Conservation (phyloP, 164 flowering plant species). For the Vitis rupestris region DNA sequence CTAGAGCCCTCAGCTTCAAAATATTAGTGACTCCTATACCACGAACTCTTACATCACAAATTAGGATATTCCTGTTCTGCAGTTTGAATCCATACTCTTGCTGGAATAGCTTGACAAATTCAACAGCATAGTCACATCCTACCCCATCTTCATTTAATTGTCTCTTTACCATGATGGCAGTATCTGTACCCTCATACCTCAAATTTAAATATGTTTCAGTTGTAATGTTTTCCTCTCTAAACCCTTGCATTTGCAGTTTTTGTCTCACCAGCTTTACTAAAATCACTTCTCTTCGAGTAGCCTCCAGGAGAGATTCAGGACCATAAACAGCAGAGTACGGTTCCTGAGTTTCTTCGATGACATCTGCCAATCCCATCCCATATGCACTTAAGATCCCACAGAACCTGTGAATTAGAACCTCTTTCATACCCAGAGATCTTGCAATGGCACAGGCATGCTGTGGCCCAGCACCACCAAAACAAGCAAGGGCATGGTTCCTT, state of each 20-base stretch:
- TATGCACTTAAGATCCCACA: conserved; percentile 99
- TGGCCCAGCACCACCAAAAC: conserved; percentile 99
- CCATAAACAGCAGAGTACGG: conserved; percentile 87
- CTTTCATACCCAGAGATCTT: conserved; percentile 87
- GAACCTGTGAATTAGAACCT: conserved; percentile 82
- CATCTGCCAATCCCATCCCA: conserved; percentile 99
- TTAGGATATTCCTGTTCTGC: conserved; percentile 71
- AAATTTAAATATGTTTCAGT: conserved; percentile 76
- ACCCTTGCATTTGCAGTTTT: conserved; percentile 76
- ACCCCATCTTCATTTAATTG: conserved; percentile 30
- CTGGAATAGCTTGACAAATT: conserved; percentile 78
- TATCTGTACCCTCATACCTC: conserved; percentile 96
- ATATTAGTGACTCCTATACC: conserved; percentile 89
- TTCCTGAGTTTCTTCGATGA: conserved; percentile 90
- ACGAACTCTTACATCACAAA: conserved; percentile 92
- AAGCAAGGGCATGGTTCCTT: conserved; percentile 89
- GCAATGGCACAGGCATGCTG: conserved; percentile 99
- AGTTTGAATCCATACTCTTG: conserved; percentile 92
- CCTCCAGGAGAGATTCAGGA: conserved; percentile 59
- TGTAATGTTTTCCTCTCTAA: conserved; percentile 53
- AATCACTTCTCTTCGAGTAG: conserved; percentile 55
- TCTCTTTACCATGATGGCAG: conserved; percentile 92
- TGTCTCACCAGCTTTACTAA: conserved; percentile 58
- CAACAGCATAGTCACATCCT: conserved; percentile 57
- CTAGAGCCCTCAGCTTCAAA: conserved; percentile 57